Conservation (phyloP, 140 eudicot genomes). For the Flaveria floridana region DNA sequence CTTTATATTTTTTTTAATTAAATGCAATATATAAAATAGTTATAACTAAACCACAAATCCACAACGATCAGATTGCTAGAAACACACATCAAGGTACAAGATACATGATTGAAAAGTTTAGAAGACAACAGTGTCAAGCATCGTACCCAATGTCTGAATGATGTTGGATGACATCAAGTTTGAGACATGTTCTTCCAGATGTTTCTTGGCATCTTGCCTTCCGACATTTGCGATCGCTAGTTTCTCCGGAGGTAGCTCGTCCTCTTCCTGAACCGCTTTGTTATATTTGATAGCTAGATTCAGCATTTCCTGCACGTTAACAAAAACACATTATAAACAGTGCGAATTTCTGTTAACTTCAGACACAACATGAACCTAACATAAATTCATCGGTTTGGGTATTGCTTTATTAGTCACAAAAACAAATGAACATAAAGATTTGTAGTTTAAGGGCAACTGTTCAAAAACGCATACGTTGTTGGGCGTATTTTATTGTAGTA, state of each 20-base stretch:
- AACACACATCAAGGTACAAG: slow-evolving; percentile 19
- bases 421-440: neutral
- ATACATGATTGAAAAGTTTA: slow-evolving; percentile 28
- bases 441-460: neutral
- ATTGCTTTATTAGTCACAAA: neutral
- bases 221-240: slow-evolving; percentile 84
- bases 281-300: slow-evolving; percentile 61
- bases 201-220: slow-evolving; percentile 83
- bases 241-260: slow-evolving; percentile 77
- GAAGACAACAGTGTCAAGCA: slow-evolving; percentile 81
- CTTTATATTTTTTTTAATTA: too few species aligned
- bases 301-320: slow-evolving; percentile 62
- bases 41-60: slow-evolving; percentile 13
- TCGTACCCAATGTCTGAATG: slow-evolving; percentile 69
- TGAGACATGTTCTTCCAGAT: slow-evolving; percentile 82
- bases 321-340: neutral
- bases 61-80: slow-evolving; percentile 8
- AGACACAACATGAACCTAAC: neutral
- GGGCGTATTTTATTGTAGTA: neutral
- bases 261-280: slow-evolving; percentile 87
- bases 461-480: neutral
- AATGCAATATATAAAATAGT: neutral
- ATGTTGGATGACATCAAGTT: slow-evolving; percentile 83
- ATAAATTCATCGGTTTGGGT: neutral
- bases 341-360: neutral